Base-by-base conservation (phyloP, 352 stramenopile species). In the Phytophthora multivora region DNA sequence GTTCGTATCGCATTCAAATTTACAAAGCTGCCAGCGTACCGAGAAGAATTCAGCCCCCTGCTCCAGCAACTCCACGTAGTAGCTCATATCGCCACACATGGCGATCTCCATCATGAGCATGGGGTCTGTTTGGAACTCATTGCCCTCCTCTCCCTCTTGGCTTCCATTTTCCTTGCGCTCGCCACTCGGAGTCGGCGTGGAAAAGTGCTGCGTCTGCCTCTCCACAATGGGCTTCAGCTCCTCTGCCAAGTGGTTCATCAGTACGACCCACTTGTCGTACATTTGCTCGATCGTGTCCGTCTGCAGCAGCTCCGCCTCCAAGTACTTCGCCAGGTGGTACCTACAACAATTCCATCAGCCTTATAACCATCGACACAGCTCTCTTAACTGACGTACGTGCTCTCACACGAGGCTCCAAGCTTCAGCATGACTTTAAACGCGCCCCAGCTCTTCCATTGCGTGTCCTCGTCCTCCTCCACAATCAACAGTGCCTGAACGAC, bases 21-120 rank as follows among this genome's bases (percentile, higher is more conserved):
- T n/a, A n/a, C 15, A 30, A 56, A 47, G 30, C 21, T 38, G 23
- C n/a, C 13, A 19, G 79, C 75, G 26, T 43, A 93, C 82, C 58
- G 80, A 81, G 63, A 94, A 92, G 45, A 94, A 94, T 51, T 89
- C 76, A 8, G 85, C 74, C 3, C 78, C 79, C 51, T 94, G 85
- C 45, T 88, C 75, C 0, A 94, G 75, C 33, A 94, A 64, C 48
- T 88, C 79, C 18, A 79, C 69, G 47, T 92, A 94, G 60, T 91
- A 92, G 42, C 77, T 73, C 64, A 92, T 74, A 35, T 92, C 81
- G 10, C 81, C 83, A 28, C 69, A 85, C 60, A 67, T 73, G 8
- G 66, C 54, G 11, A 78, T 54, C 25, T 79, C 75, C 57, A 69
- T 66, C 43, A 79, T 67, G 9, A 67, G 50, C 59, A 64, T 64